Base-by-base conservation (phyloP, 2,329 filamentous ascomycete genomes). In the Claviceps humidiphila region DNA sequence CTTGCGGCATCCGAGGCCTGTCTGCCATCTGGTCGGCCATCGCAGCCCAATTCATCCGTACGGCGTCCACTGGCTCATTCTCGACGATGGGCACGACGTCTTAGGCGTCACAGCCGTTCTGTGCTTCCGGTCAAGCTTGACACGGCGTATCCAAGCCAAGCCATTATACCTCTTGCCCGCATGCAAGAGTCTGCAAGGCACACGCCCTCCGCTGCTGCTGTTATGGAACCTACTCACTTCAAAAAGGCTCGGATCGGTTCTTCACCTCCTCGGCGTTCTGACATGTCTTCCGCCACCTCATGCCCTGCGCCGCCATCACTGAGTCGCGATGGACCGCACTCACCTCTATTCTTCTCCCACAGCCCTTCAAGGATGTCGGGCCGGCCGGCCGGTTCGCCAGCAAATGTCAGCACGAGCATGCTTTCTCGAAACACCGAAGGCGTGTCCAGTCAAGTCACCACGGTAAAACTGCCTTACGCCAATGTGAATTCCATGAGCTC, bases 381-480 rank as follows among this genome's bases (percentile, higher is more conserved):
- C 52, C 67, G 73, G 38, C 69, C 71, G 14, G 62, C 66, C 7
- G 69, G 57, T 16, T 61, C 66, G n/a, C 63, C 68, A 22, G 62
- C 69, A 14, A 74, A 77, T 53, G 64, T 68, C 5, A 64, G 71
- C 24, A 63, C 65, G 37, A 71, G 69, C 50, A 76, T 80, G 68
- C 66, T 78, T 57, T 67, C 68, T 52, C 70, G 66, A 50, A 66
- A 71, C 53, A 67, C 67, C 39, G 73, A 78, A 45, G 66, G 72
- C n/a, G 53, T 61, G 14, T 58, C 66, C 16, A 74, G 73, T 40
- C 53, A 59, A 2, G 69, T 81, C 30, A 80, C 74, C 20, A 81
- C 75, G 51, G 69, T 77, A 50, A 78, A 75, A 59, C 67, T 81
- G 46, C 74, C 78, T 11, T 70, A 74, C 52, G 77, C 76, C 42